Evolutionary conservation across 768 basidiomycete genomes (phyloP).

Genomic region (Phanerodontia chrysosporium): DNA sequence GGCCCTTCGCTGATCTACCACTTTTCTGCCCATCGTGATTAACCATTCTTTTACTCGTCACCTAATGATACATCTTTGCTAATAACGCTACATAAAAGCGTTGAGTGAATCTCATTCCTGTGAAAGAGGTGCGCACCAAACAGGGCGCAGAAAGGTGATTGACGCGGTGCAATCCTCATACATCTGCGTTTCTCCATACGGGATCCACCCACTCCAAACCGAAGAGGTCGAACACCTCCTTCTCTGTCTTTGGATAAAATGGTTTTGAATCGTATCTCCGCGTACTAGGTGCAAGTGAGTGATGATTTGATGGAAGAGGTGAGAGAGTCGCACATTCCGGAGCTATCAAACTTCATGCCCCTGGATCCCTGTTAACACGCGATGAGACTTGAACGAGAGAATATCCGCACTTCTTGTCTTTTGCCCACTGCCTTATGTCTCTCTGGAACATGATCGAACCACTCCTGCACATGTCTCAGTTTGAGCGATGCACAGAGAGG

Average conservation of each 20-base stretch:
- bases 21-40: no score
- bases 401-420: conserved; percentile 45
- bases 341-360: conserved; percentile 82
- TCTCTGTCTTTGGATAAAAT: conserved; percentile 59
- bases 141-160: background rate
- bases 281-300: conserved; percentile 36
- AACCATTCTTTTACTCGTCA: background rate
- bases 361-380: conserved; percentile 30
- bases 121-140: background rate
- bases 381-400: background rate
- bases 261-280: conserved; percentile 59
- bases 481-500: no score
- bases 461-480: conserved; percentile 44
- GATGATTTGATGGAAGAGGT: background rate
- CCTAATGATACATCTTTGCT: background rate
- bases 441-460: conserved; percentile 90
- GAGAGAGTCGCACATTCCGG: conserved; percentile 55
- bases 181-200: conserved; percentile 66
- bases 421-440: conserved; percentile 75
- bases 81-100: background rate
- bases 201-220: conserved; percentile 72
- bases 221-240: conserved; percentile 68
- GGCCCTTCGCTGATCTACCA: no score
- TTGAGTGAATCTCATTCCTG: no score
- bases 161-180: conserved; percentile 26